A percentile compares a stretch with the other conserved stretches of the same genome.
Evolutionary conservation across 441 rosid species (phyloP).

Genomic region (Syzygium malaccense): DNA sequence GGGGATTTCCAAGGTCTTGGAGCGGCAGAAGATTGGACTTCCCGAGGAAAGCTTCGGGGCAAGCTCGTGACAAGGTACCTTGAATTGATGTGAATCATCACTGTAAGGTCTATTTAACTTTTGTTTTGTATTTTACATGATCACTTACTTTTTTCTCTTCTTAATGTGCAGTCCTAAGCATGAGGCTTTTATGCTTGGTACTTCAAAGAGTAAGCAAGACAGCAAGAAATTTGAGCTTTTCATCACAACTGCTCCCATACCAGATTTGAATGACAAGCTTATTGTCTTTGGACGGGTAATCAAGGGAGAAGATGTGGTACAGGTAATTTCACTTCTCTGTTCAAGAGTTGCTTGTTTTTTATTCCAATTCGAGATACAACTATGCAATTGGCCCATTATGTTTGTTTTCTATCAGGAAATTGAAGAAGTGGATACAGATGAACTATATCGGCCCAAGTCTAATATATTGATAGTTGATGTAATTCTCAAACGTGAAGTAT

Average conservation of each 20-base stretch:
- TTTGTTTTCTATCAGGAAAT: conserved; percentile 34
- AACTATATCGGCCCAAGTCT: conserved; percentile 66
- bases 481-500: conserved; percentile 37
- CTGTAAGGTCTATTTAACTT: neutral
- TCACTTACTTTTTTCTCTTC: neutral
- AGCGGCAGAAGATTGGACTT: conserved; percentile 71
- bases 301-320: conserved; percentile 84
- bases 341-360: neutral
- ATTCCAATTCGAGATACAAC: neutral
- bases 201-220: conserved; percentile 49
- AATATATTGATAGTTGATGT: conserved; percentile 41
- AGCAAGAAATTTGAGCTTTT: conserved; percentile 58
- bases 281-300: conserved; percentile 74
- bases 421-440: conserved; percentile 89
- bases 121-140: neutral
- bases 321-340: conserved; percentile 35
- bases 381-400: neutral
- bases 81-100: neutral
- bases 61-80: conserved; percentile 53
- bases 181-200: conserved; percentile 86
- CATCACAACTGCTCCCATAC: conserved; percentile 88
- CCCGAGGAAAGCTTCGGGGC: conserved; percentile 59
- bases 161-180: conserved; percentile 56
- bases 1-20: conserved; percentile 48
- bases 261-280: conserved; percentile 65